Base-by-base conservation (phyloP, 1,139 yeast species). In the Candida mesenterica region DNA sequence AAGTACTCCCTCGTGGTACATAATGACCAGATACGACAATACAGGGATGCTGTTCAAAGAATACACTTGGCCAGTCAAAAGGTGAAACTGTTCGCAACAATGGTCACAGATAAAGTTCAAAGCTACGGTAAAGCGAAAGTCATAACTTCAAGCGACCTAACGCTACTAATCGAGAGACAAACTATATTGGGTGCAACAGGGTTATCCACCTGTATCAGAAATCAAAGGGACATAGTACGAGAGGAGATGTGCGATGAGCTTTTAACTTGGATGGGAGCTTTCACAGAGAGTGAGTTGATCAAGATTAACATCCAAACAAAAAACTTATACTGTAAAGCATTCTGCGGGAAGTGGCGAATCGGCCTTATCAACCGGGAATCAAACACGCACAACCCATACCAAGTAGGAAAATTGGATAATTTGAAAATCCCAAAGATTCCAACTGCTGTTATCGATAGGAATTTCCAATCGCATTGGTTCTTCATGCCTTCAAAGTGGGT, bases 241-340 rank as follows among this genome's bases (percentile, higher is more conserved):
- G 96, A 88, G 54, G 92, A 85, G 39, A 80, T 85, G 88, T 81
- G 85, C 45, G 81, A 77, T 36, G 88, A 82, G 41, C 77, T 87
- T 15, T 54, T 86, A 7, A 51, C 57, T 15, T 85, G 95, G 90
- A 53, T 87, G 3, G 61, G 65, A 24, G 84, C 78, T 30, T 57
- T 88, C 30, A 67, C 84, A 0, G 72, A 68, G 38, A 72, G 83
- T 23, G 74, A 77, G 30, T 50, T 84, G 16, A 71, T 72, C 41
- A 77, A 76, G 15, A 70, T 73, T 30, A 74, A 75, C 43, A 59
- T 62, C 28, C 49, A 65, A 1, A 59, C 76, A 1, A 68, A 83
- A 37, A 71, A 77, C 33, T 51, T 75, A 1, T 65, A 85, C 13
- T 77, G 88, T 37, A 62, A 63, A 37, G 81, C 84, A 1, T 69